A percentile compares a stretch with the other conserved stretches of the same genome.
phyloP scores from a whole-genome alignment of 441 rosid species.

The Lagerstroemia fauriei region DNA sequence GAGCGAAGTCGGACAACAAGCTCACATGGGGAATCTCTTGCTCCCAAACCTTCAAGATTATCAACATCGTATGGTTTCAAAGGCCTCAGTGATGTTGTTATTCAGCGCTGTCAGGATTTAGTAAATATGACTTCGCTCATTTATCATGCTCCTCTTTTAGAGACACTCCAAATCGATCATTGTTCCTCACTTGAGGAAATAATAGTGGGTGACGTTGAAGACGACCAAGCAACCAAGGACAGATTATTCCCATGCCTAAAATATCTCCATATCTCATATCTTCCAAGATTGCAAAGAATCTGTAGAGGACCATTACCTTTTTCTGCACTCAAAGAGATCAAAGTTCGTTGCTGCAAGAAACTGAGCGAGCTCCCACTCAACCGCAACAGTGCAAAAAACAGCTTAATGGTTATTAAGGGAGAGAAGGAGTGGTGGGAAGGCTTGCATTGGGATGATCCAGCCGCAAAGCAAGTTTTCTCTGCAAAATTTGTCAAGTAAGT shows the following conservation, averaged over 20 bases:
- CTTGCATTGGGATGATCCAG: slow-evolving; percentile 4
- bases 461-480: background rate
- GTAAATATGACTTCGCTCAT: background rate
- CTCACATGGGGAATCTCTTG: background rate
- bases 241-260: background rate
- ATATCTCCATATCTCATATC: background rate
- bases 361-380: slow-evolving; percentile 1
- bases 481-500: background rate
- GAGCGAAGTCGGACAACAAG: background rate
- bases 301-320: background rate
- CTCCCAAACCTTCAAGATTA: background rate
- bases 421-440: background rate
- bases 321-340: background rate
- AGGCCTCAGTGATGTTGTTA: background rate
- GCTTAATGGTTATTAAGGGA: background rate
- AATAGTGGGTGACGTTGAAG: background rate
- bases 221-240: background rate
- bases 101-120: too few relatives aligned
- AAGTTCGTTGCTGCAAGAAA: background rate
- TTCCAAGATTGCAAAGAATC: background rate
- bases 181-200: background rate
- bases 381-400: background rate
- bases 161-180: background rate
- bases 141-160: background rate
- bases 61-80: background rate